Evolutionary conservation across 371 early-diverging fungal species (phyloP), one percentile per base, ranked within the genome.

Genomic region (Actinomortierella wolfii): DNA sequence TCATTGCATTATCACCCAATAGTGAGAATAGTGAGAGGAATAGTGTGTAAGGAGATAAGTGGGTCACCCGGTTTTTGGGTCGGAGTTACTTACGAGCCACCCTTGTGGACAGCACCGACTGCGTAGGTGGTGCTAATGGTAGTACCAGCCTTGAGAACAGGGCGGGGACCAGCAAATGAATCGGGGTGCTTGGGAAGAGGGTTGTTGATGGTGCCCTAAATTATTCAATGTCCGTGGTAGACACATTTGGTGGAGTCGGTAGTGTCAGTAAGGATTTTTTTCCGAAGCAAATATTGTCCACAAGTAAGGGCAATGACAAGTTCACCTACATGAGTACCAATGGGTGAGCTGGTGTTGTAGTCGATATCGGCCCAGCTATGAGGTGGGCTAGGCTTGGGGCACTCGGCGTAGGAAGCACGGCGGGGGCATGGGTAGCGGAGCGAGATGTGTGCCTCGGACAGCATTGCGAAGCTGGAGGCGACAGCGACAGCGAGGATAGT

Each of bases 351-450:
- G 34, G 61, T 59, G 39, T 73, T 45, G 24, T 73, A 73, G 44
- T 73, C 74, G 26, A 73, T 64, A 45, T 61, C 15, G 51, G 62
- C 3, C 74, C 67, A 67, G 42, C 59, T 54, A 23, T 29, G 23
- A 54, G 56, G 63, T 6, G 50, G 54, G 1, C 11, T 40, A 17
- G 67, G 74, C 40, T 57, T 51, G 15, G 74, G 74, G 52, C 74
- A 73, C 61, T 67, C 74, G 11, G 60, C 54, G 54, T 67, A 73
- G 41, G 74, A 60, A 1, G 24, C 74, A 29, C 51, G 58, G 21
- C 74, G 74, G n/a, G 74, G 74, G 55, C 67, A 73, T 39, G 74
- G 74, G 55, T 67, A 67, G 17, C 74, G 59, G 74, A 73, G 67
- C 20, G 67, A 67, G 57, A 73, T 59, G 48, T 73, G 74, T 25